Conservation (phyloP, 208 protist species). For the Leishmania lainsoni region DNA sequence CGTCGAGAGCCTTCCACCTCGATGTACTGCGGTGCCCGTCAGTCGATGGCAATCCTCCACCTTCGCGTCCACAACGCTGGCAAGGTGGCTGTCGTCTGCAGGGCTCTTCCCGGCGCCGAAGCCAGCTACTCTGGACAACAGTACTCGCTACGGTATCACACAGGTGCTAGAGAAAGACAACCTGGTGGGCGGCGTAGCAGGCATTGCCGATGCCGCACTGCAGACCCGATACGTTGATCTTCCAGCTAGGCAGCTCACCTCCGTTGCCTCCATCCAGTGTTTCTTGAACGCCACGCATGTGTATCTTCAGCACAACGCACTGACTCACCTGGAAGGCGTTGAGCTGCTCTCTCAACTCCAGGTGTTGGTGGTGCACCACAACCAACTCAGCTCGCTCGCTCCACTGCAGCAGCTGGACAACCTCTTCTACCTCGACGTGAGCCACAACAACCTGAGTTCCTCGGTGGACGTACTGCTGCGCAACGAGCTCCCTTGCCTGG, state of each 20-base stretch:
- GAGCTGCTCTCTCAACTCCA: slow-evolving; percentile 60
- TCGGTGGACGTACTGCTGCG: slow-evolving; percentile 27
- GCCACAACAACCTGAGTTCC: slow-evolving; percentile 51
- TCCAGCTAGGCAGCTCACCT: slow-evolving; percentile 37
- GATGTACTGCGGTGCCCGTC: background rate
- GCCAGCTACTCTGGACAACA: background rate
- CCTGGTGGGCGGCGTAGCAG: slow-evolving; percentile 56
- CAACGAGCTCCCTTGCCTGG: slow-evolving; percentile 53
- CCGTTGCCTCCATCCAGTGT: slow-evolving; percentile 45
- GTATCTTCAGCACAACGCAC: slow-evolving; percentile 76
- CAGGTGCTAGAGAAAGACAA: slow-evolving; percentile 43
- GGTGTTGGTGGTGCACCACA: slow-evolving; percentile 82
- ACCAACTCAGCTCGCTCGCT: slow-evolving; percentile 48
- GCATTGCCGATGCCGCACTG: slow-evolving; percentile 69
- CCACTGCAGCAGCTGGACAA: slow-evolving; percentile 46
- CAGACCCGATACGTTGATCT: slow-evolving; percentile 58
- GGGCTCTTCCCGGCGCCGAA: background rate
- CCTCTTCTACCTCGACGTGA: slow-evolving; percentile 68
- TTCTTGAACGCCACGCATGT: slow-evolving; percentile 82
- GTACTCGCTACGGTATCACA: slow-evolving; percentile 10
- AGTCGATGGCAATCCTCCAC: background rate
- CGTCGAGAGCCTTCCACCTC: background rate
- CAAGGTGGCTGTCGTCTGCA: background rate
- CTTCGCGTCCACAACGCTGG: background rate
- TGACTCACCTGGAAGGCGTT: slow-evolving; percentile 61